Evolutionary conservation across 2,329 filamentous ascomycete genomes (phyloP).

Genomic region (Tolypocladium ovalisporum): DNA sequence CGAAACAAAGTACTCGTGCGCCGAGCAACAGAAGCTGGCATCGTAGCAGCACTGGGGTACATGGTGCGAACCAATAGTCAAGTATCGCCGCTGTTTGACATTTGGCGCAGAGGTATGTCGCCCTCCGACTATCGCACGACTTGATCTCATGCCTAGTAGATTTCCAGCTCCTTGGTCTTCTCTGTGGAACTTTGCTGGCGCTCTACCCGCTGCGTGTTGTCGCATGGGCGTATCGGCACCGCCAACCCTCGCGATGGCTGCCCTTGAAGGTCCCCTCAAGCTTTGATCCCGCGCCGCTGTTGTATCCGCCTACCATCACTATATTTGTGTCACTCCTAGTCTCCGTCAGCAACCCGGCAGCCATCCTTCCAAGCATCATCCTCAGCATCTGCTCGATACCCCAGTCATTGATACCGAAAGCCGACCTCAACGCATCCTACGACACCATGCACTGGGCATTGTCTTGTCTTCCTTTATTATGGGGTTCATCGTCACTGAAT

Average conservation of each 20-base stretch:
- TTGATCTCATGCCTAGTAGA: conserved; percentile 21
- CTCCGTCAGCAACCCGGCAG: conserved; percentile 45
- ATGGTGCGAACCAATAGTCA: conserved; percentile 36
- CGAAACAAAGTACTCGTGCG: conserved; percentile 40
- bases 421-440: conserved; percentile 42
- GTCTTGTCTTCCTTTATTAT: conserved; percentile 55
- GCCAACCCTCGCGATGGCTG: conserved; percentile 23
- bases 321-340: conserved; percentile 68
- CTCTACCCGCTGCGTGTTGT: conserved; percentile 52
- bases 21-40: conserved; percentile 38
- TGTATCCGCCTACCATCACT: conserved; percentile 74
- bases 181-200: conserved; percentile 29
- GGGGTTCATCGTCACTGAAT: conserved; percentile 10
- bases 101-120: conserved; percentile 38
- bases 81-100: conserved; percentile 31
- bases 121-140: neutral
- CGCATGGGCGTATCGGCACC: conserved; percentile 32
- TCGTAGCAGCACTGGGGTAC: conserved; percentile 37
- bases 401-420: conserved; percentile 56
- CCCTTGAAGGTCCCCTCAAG: conserved; percentile 51
- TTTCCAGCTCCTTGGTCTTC: conserved; percentile 24
- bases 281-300: conserved; percentile 87
- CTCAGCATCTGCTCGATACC: conserved; percentile 71
- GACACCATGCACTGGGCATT: conserved; percentile 70
- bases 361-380: conserved; percentile 70